Conservation (phyloP, 306 rosid species). For the Vigna angularis region DNA sequence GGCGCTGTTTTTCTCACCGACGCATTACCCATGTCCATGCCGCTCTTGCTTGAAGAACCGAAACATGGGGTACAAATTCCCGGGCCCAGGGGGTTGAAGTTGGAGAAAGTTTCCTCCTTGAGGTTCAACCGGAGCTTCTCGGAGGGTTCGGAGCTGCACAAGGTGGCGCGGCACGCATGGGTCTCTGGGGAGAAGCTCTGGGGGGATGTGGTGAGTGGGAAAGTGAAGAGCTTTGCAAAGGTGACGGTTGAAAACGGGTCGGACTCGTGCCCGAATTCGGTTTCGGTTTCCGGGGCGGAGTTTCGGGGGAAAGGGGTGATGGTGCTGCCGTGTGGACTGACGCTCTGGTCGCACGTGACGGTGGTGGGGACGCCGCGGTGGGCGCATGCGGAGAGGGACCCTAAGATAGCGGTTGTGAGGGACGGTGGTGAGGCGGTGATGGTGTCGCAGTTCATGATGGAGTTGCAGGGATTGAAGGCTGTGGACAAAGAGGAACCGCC, state of each 20-base stretch:
- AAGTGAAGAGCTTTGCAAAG: conserved; percentile 34
- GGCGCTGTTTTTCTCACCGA: conserved; percentile 54
- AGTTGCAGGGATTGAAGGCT: conserved; percentile 87
- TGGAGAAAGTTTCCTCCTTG: conserved; percentile 71
- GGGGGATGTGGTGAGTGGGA: conserved; percentile 70
- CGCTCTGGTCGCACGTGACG: conserved; percentile 88
- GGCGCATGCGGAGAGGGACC: conserved; percentile 81
- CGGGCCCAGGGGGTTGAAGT: conserved; percentile 43
- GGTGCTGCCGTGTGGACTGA: conserved; percentile 86
- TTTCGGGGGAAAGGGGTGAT: conserved; percentile 59
- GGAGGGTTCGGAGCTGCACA: conserved; percentile 64
- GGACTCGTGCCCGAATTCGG: conserved; percentile 70
- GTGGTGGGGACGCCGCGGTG: conserved; percentile 92
- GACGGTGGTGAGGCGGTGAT: conserved; percentile 73
- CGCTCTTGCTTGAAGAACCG: conserved; percentile 37
- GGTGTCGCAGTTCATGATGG: conserved; percentile 98
- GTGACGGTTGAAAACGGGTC: conserved; percentile 54
- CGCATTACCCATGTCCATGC: conserved; percentile 51
- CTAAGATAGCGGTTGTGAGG: conserved; percentile 74
- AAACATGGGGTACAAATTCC: conserved; percentile 7
- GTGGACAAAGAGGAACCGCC: conserved; percentile 97
- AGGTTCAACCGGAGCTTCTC: conserved; percentile 56
- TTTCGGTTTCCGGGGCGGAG: conserved; percentile 64
- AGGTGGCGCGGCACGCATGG: conserved; percentile 80
- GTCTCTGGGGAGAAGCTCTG: conserved; percentile 69